Evolutionary conservation across 1,284 basidiomycete species (phyloP), one percentile per base, ranked within the genome.

Genomic region (Malassezia arunalokei): DNA sequence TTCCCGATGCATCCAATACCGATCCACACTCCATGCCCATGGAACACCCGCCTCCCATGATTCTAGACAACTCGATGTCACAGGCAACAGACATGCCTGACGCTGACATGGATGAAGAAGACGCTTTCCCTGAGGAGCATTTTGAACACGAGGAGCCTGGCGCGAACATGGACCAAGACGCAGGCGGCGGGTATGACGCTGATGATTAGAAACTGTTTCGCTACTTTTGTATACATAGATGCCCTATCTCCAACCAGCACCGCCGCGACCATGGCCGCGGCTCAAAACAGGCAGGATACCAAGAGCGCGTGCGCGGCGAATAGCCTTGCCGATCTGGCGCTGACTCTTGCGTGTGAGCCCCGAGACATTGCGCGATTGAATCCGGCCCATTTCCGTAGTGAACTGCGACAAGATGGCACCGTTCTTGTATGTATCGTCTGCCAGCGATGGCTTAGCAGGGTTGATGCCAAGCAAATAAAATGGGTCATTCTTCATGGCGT

Each of bases 281-380:
- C 60, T 65, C 56, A 65, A 57, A 3, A 68, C 62, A 1, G 87
- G 85, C 57, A 95, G 81, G 55, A 91, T 73, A 42, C 91, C 91
- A 85, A 95, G 91, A 78, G 84, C 86, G 75, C 87, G 86, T 48
- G 92, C 87, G 51, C 92, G 79, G 51, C 87, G 81, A 54, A 96
- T 85, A 35, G 91, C 86, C 76, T 91, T 91, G 42, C 83, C 86
- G 4, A 95, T 68, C 58, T 78, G 78, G 40, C 88, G 79, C 74
- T 96, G 91, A 58, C 78, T 85, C 73, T 82, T 83, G 75, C 83
- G 80, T 5, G 89, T 90, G 45, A 96, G 77, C 0, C 79, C 78
- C 0, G 88, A 94, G 48, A 80, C 71, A 8, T 79, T 79, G 40
- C 92, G 79, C 12, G 76, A 74, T 60, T 79, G 78, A 62, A 95